phyloP scores from a whole-genome alignment of 441 rosid genomes.

The Pelargonium cotyledonis region DNA sequence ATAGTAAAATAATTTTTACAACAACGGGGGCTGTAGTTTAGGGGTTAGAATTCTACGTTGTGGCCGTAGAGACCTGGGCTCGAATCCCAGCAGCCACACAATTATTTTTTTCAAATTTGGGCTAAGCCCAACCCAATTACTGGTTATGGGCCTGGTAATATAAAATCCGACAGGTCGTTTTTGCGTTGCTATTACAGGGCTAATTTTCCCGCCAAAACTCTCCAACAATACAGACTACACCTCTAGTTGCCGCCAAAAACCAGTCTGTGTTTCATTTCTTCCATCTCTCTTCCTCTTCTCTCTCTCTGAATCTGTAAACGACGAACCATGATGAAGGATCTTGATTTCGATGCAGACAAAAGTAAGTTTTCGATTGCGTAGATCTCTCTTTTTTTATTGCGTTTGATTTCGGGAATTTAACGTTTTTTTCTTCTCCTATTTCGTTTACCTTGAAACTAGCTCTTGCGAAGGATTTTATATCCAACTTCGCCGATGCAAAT shows the following conservation, averaged over 20 bases:
- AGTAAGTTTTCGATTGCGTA: conserved; percentile 30
- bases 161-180: too few relatives aligned
- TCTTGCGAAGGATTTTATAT: conserved; percentile 73
- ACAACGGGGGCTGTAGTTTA: conserved; percentile 45
- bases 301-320: not conserved
- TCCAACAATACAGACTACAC: not conserved
- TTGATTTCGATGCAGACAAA: conserved; percentile 53
- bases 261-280: not conserved
- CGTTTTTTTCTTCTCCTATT: conserved; percentile 1
- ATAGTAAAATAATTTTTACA: too few relatives aligned
- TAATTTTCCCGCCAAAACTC: conserved; percentile 56
- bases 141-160: too few relatives aligned
- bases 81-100: conserved; percentile 59
- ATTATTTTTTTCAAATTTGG: too few relatives aligned
- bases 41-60: conserved; percentile 58
- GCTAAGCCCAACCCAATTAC: too few relatives aligned
- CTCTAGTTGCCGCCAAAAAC: conserved; percentile 6
- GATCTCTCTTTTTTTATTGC: not conserved
- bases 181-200: too few relatives aligned
- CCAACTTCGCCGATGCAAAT: conserved; percentile 57
- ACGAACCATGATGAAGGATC: conserved; percentile 42
- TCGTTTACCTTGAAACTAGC: conserved; percentile 23
- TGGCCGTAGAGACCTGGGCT: conserved; percentile 67
- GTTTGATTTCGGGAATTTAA: not conserved
- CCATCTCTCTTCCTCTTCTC: not conserved